Evolutionary conservation across 257 asterid genomes (phyloP), one percentile per base, ranked within the genome.

Genomic region (Agastache rugosa): DNA sequence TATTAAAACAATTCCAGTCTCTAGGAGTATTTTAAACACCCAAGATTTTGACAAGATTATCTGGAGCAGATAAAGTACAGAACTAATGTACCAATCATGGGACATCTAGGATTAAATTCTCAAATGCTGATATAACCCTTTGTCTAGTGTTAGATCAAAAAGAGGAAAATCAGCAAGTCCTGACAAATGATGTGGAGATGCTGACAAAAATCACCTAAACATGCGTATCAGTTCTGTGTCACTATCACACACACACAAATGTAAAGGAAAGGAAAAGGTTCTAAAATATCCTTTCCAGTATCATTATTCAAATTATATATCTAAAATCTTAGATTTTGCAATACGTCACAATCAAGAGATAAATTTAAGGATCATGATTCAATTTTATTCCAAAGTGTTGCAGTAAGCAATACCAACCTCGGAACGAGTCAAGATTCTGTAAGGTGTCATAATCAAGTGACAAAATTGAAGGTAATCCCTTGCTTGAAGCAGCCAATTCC

Each of bases 401-500:
- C n/a, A 50, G 65, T 78, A 79, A 70, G 77, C n/a, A 80, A 71
- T 64, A 62, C 93, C 73, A 77, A 95, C 99, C 98, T 84, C 95
- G 85, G 81, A 84, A 95, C 2, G 76, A 70, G 64, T 95, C 99
- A 12, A 95, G 98, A 83, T 87, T 89, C 74, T 95, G 98, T 75
- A 93, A 68, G n/a, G 96, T 82, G 74, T 89, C 93, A 80, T 85
- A 91, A 84, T 91, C 96, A 80, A 95, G 98, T 67, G 97, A 86
- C 56, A 85, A 82, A 62, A 95, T 83, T 55, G 99, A 95, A 60
- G 96, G 86, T 50, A 95, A 79, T 58, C 96, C 96, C 84, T 88
- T 95, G 86, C 90, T 87, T 59, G 90, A 81, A 77, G 98, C 96
- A 79, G 98, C 98, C 83, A 95, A 78, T 74, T 95, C 99, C 99